A percentile compares a stretch with the other conserved stretches of the same genome.
These are phyloP conservation scores for Starmerella bacillaris DNA, from an alignment of 805 yeast genomes.

Conservation along the genomic window DNA sequence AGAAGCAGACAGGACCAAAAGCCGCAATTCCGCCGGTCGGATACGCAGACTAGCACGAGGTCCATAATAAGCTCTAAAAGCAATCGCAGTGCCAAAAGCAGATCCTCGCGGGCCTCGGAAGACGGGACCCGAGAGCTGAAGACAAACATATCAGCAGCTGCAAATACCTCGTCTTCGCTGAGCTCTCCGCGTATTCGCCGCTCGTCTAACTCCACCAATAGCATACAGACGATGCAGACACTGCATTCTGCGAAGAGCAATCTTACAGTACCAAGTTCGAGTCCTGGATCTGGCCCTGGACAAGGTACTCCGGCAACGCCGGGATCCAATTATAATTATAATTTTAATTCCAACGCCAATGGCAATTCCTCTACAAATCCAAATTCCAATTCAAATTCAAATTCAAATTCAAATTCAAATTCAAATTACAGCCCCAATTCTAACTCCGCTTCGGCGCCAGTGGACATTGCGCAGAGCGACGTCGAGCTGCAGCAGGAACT, in stretches of 20 bases:
- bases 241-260: constrained; percentile 13
- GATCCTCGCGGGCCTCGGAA: constrained; percentile 7
- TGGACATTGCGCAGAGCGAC: constrained; percentile 1
- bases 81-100: constrained; percentile 1
- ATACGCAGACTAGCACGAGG: constrained; percentile 26
- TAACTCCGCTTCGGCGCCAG: constrained; percentile 4
- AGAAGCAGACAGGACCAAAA: constrained; percentile 4
- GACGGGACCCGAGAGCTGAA: no score
- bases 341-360: no score
- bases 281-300: constrained; percentile 1
- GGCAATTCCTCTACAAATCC: no score
- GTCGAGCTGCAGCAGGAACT: constrained; percentile 13
- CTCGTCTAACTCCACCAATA: constrained; percentile 1
- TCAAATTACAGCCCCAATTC: no score
- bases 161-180: neutral
- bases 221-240: constrained; percentile 12
- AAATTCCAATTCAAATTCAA: neutral
- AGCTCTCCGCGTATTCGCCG: neutral
- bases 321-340: neutral
- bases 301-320: no score
- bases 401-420: neutral
- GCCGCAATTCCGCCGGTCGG: constrained; percentile 23
- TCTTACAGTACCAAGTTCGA: constrained; percentile 2
- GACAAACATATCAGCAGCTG: neutral
- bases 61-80: constrained; percentile 12